Evolutionary conservation across 2,329 filamentous ascomycete genomes (phyloP), one percentile per base, ranked within the genome.

Genomic region (Fusarium pseudocircinatum): DNA sequence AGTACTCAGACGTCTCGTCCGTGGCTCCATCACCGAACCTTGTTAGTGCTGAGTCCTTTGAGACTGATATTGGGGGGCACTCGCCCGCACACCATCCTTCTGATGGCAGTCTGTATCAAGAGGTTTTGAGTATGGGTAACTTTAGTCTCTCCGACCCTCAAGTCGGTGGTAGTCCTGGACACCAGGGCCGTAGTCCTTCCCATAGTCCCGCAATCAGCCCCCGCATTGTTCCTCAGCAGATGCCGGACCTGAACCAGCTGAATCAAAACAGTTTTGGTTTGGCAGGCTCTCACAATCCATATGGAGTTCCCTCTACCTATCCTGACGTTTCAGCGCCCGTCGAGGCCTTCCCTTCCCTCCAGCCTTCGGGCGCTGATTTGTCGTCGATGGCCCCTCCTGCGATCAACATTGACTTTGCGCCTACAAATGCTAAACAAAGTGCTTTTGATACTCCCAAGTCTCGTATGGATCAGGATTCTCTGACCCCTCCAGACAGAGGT

Each of bases 321-420:
- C 54, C 87, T 58, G 81, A 75, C 74, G 79, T 84, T 68, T 83
- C 79, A 68, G 82, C 72, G 36, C 78, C 71, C 34, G 79, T 78
- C 6, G 87, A 90, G 74, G 83, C 87, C 13, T 91, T 90, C 75
- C 87, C 88, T 11, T 81, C 84, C 36, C 81, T 90, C 24, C 84
- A 85, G 62, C 83, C 85, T 30, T 81, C 82, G n/a, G 83, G 83
- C 30, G 81, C 83, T 36, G 93, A 95, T 64, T 88, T 93, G 79
- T 89, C 90, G 34, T 65, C 71, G 75, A 96, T 97, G 92, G 93
- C 92, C 7, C 94, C 95, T n/a, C 95, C 95, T 1, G 94, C 95
- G 58, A 98, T 98, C 82, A 97, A 96, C 79, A 96, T 98, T 76
- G 94, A 97, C 80, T 95, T 94, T 81, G 95, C 95, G 22, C 95